Base-by-base conservation (phyloP, 768 basidiomycete genomes). In the Xerocomellus intermedius region DNA sequence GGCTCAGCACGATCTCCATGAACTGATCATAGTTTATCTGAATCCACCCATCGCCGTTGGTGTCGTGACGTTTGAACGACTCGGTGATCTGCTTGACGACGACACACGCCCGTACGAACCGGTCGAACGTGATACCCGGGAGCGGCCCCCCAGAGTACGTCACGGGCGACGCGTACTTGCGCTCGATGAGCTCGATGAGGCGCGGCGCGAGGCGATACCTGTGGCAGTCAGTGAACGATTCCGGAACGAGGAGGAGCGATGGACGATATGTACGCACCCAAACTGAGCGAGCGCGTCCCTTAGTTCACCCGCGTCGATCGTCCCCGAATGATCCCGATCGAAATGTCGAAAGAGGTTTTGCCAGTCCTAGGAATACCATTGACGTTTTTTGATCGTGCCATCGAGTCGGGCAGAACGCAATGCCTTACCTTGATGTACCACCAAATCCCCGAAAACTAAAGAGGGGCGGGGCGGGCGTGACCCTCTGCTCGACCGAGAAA, bases 91-190 rank as follows among this genome's bases (percentile, higher is more conserved):
- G 87, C 74, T 87, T 90, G 56, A 91, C 80, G 12, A 84, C 86
- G 54, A 94, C 91, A 62, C 91, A 93, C 22, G 88, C 89, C 52
- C 91, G 82, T 24, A 93, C 87, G 75, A 93, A 93, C 59, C 90
- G 86, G 69, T 92, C 91, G 64, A 93, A 93, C 5, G 84, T 81
- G 74, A 93, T 90, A 0, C 89, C 89, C 1, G 79, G 73, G n/a
- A 60, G 57, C 3, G 75, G 68, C 4, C 63, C 72, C 1, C 69
- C 71, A 33, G 65, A 64, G 37, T 66, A 69, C 33, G 65, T 64
- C 13, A 74, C 59, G 24, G 74, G 68, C 17, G 77, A 70, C 38
- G 82, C 86, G 64, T 91, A 94, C 79, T 94, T 94, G 74, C 74
- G 79, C 68, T 88, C 82, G 32, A 94, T 74, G 17, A 91, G 79